Conservation (phyloP, 345 rosid genomes). For the Populus davidiana region DNA sequence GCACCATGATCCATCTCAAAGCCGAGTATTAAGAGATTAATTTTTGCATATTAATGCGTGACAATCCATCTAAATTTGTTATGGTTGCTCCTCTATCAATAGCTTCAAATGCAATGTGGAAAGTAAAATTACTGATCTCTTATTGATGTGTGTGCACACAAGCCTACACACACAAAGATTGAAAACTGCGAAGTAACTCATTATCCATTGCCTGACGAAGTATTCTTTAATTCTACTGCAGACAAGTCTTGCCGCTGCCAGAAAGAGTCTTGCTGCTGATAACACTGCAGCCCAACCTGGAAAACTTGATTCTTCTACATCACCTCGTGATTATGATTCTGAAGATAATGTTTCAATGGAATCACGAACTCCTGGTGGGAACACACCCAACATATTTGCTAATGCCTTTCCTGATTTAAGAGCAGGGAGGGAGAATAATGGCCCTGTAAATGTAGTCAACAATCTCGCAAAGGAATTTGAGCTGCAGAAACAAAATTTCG, state of each 20-base stretch:
- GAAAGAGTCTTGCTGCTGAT: constrained; percentile 65
- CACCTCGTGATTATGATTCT: constrained; percentile 62
- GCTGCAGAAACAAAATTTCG: constrained; percentile 59
- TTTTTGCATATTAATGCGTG: neutral
- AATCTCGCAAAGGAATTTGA: constrained; percentile 75
- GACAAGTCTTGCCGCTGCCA: constrained; percentile 79
- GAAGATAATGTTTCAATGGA: constrained; percentile 63
- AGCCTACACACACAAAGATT: neutral
- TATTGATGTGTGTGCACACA: neutral
- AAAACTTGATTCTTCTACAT: constrained; percentile 48
- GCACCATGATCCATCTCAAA: neutral
- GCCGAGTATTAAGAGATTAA: neutral
- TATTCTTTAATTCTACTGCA: constrained; percentile 27
- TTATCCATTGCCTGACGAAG: neutral
- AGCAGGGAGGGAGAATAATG: constrained; percentile 54
- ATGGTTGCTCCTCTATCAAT: neutral
- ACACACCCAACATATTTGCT: constrained; percentile 45
- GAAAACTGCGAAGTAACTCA: neutral
- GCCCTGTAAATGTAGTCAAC: constrained; percentile 44
- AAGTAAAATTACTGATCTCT: neutral
- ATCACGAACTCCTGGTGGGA: constrained; percentile 59
- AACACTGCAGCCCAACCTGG: constrained; percentile 42
- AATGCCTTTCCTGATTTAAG: constrained; percentile 39
- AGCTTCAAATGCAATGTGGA: neutral
- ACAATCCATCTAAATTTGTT: neutral